These are phyloP conservation scores for Elongisporangium prolatum DNA, from an alignment of 352 stramenopile species.

Conservation along the genomic window DNA sequence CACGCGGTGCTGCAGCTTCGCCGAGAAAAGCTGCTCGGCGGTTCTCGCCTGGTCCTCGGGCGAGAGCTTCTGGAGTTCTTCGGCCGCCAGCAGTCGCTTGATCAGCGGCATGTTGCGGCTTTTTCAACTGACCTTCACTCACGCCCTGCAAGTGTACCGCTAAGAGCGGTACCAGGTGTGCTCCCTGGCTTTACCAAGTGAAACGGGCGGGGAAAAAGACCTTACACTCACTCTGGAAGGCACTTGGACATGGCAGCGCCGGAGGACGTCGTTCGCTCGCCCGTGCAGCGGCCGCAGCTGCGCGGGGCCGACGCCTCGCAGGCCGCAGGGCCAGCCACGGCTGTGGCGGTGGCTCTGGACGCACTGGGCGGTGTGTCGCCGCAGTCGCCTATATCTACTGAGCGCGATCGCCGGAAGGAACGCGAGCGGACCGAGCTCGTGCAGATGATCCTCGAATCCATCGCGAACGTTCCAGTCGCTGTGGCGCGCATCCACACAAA, in stretches of 20 bases:
- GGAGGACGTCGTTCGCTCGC: not conserved
- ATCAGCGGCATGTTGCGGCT: conserved; percentile 35
- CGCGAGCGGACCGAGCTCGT: conserved; percentile 60
- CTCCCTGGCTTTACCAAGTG: not conserved
- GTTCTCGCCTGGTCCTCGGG: conserved; percentile 10
- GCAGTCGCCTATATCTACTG: conserved; percentile 4
- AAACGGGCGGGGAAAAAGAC: not conserved
- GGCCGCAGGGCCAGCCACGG: not conserved
- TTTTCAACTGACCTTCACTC: conserved; percentile 6
- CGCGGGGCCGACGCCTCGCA: not conserved
- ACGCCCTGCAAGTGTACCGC: not conserved
- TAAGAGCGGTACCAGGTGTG: not conserved
- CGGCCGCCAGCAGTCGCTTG: conserved; percentile 16
- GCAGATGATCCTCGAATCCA: conserved; percentile 71
- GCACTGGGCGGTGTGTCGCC: not conserved
- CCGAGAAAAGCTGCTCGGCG: conserved; percentile 45
- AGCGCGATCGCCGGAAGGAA: conserved; percentile 49
- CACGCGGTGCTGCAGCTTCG: conserved; percentile 36
- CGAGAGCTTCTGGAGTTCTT: conserved; percentile 13
- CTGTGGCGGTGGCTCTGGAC: not conserved
- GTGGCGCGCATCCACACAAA: conserved; percentile 71
- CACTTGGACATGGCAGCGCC: not conserved
- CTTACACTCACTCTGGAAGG: not conserved
- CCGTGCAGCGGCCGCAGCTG: not conserved
- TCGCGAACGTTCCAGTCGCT: conserved; percentile 64